phyloP scores from a whole-genome alignment of 768 basidiomycete genomes.

The Leccinum variicolor region DNA sequence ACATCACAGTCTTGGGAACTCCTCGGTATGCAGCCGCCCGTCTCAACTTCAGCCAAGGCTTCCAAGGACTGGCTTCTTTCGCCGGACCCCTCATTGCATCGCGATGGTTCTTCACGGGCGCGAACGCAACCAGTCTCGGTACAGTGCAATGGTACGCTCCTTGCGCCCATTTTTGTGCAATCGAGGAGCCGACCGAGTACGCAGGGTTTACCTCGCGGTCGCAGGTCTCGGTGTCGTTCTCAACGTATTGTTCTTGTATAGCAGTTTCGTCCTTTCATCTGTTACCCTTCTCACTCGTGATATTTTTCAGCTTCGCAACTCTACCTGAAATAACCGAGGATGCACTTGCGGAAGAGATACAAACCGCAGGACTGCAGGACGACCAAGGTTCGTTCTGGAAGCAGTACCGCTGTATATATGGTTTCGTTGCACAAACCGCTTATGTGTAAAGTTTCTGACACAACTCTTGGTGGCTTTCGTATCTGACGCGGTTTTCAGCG shows the following conservation, averaged over 20 bases:
- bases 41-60: constrained; percentile 77
- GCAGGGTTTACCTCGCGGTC: constrained; percentile 63
- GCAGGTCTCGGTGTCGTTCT: constrained; percentile 59
- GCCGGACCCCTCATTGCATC: constrained; percentile 73
- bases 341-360: constrained; percentile 50
- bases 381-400: constrained; percentile 59
- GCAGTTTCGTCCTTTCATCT: constrained; percentile 1
- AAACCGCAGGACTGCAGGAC: constrained; percentile 36
- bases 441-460: constrained; percentile 46
- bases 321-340: constrained; percentile 72
- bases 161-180: background rate
- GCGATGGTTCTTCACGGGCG: constrained; percentile 68
- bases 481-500: constrained; percentile 31
- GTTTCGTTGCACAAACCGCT: constrained; percentile 68
- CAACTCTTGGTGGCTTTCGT: background rate
- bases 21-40: constrained; percentile 71
- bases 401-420: constrained; percentile 69
- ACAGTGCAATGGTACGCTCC: constrained; percentile 60
- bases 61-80: constrained; percentile 74
- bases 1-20: constrained; percentile 65
- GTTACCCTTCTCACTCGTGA: background rate
- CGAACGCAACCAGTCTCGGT: constrained; percentile 55
- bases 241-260: constrained; percentile 63
- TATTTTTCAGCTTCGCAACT: constrained; percentile 50
- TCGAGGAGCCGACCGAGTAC: background rate